Conservation (phyloP, 345 rosid species). For the Nephelium lappaceum region DNA sequence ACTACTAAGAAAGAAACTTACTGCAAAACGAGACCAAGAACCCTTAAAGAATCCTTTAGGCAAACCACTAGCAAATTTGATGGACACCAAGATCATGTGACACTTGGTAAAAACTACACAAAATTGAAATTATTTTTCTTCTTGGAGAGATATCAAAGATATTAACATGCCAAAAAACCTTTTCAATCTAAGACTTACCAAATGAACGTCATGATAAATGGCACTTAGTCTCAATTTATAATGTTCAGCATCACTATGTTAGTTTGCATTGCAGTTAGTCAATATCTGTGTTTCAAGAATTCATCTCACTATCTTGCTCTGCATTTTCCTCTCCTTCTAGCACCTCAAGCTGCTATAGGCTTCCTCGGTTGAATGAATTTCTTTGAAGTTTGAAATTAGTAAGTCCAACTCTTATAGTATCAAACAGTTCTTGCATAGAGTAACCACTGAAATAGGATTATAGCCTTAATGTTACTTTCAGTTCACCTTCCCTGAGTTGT, state of each 20-base stretch:
- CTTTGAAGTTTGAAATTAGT: background rate
- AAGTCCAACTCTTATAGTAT: background rate
- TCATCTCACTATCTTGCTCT: background rate
- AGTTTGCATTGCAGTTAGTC: background rate
- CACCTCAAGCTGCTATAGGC: slow-evolving; percentile 1
- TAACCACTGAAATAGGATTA: background rate
- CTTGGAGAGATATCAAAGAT: background rate
- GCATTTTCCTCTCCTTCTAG: background rate
- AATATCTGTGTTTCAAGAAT: background rate
- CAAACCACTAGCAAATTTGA: background rate
- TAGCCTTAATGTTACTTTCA: background rate
- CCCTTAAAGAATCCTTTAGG: background rate
- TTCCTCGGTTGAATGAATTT: background rate
- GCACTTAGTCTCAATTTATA: background rate
- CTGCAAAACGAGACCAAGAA: background rate
- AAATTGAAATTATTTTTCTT: background rate
- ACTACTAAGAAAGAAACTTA: background rate
- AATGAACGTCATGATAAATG: background rate
- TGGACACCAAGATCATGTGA: background rate
- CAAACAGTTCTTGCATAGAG: background rate
- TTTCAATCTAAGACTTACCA: background rate
- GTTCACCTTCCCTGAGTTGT: background rate
- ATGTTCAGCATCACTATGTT: background rate
- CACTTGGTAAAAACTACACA: background rate
- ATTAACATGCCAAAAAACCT: background rate